These are phyloP conservation scores for Apiotrichum montevideense DNA, from an alignment of 1,284 basidiomycete genomes.

Conservation along the genomic window DNA sequence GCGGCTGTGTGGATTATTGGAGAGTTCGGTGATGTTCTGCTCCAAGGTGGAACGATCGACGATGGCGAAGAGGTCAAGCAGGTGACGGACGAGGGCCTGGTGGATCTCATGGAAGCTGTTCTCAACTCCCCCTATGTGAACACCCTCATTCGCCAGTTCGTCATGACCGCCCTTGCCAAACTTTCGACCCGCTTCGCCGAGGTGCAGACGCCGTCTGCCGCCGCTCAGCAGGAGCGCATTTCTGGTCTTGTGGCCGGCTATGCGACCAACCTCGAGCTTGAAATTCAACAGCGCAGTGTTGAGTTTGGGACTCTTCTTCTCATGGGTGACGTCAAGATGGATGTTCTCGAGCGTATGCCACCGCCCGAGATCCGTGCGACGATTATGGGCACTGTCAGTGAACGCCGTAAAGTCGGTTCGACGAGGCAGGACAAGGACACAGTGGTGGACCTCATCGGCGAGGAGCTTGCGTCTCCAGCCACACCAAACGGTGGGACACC, in stretches of 20 bases:
- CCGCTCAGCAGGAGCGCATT: slow-evolving; percentile 69
- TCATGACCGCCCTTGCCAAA: slow-evolving; percentile 84
- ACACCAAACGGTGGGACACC: slow-evolving; percentile 20
- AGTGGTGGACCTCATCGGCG: slow-evolving; percentile 65
- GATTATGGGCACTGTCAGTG: slow-evolving; percentile 82
- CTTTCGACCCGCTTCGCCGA: slow-evolving; percentile 65
- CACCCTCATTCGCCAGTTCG: slow-evolving; percentile 83
- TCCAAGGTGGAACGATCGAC: slow-evolving; percentile 83
- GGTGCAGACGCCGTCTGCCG: slow-evolving; percentile 51
- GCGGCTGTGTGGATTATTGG: slow-evolving; percentile 94
- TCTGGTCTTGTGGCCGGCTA: slow-evolving; percentile 67
- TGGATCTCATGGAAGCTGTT: slow-evolving; percentile 80
- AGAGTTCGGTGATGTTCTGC: slow-evolving; percentile 86
- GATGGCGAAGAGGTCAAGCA: slow-evolving; percentile 68
- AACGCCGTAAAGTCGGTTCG: slow-evolving; percentile 88
- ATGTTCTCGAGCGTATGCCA: slow-evolving; percentile 96
- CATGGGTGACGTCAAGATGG: slow-evolving; percentile 66
- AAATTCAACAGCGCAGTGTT: slow-evolving; percentile 91
- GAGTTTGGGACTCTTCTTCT: slow-evolving; percentile 84
- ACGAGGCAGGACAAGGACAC: slow-evolving; percentile 69
- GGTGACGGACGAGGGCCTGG: slow-evolving; percentile 69
- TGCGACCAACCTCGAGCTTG: slow-evolving; percentile 80
- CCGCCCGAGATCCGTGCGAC: slow-evolving; percentile 92
- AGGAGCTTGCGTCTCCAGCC: slow-evolving; percentile 56
- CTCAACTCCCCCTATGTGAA: slow-evolving; percentile 94